phyloP scores from a whole-genome alignment of 495 filamentous ascomycete species.

The Rusavskia elegans region DNA sequence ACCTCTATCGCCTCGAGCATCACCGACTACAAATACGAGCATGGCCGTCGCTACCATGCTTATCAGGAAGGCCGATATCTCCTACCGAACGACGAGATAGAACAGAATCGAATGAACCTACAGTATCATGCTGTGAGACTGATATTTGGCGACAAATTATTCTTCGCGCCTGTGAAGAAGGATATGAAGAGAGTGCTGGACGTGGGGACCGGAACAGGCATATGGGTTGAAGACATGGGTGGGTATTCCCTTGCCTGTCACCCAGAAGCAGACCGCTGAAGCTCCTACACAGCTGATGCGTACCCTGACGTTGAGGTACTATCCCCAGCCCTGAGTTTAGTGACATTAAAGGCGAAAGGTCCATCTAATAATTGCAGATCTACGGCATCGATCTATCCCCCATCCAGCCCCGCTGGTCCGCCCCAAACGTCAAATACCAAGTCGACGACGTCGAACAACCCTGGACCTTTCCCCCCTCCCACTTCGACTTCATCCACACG shows the following conservation, averaged over 20 bases:
- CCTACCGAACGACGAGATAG: slow-evolving; percentile 5
- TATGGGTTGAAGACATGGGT: slow-evolving; percentile 13
- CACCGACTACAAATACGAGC: slow-evolving; percentile 3
- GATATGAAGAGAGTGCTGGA: slow-evolving; percentile 48
- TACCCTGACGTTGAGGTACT: background rate
- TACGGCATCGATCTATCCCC: slow-evolving; percentile 9
- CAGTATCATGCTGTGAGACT: slow-evolving; percentile 34
- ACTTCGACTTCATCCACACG: slow-evolving; percentile 49
- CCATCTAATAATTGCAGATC: background rate
- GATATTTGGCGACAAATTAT: slow-evolving; percentile 39
- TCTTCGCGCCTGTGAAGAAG: slow-evolving; percentile 39
- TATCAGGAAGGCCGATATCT: slow-evolving; percentile 3
- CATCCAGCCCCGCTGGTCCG: slow-evolving; percentile 9
- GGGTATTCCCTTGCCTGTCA: slow-evolving; percentile 1
- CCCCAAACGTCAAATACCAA: background rate
- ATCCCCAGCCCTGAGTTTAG: too few species aligned
- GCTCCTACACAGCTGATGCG: background rate
- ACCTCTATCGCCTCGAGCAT: slow-evolving; percentile 2
- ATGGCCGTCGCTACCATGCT: slow-evolving; percentile 3
- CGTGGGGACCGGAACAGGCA: slow-evolving; percentile 44
- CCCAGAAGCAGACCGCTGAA: background rate
- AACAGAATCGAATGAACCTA: slow-evolving; percentile 28
- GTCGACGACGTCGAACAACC: slow-evolving; percentile 32
- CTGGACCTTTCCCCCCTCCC: slow-evolving; percentile 30
- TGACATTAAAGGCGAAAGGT: too few species aligned